Percentiles rank a stretch among this genome's conserved stretches.
These are phyloP conservation scores for Evernia prunastri DNA, from an alignment of 495 filamentous ascomycete genomes.

Conservation along the genomic window DNA sequence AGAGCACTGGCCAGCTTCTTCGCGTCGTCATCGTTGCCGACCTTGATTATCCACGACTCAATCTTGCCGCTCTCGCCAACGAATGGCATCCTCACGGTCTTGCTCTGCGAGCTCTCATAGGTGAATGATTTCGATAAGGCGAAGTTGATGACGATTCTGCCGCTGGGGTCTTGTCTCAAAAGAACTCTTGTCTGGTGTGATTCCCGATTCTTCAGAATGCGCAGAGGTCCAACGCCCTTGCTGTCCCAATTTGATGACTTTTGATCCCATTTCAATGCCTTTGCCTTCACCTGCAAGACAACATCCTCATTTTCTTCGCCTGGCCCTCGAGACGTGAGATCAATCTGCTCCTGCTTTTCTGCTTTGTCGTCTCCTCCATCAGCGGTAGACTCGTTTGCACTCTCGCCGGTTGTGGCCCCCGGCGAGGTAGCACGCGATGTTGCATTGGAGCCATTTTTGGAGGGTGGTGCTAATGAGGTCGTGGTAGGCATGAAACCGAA, in stretches of 20 bases:
- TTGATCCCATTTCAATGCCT: slow-evolving; percentile 49
- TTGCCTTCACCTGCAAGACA: slow-evolving; percentile 56
- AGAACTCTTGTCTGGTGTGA: slow-evolving; percentile 58
- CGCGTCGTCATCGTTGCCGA: slow-evolving; percentile 24
- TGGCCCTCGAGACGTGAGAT: slow-evolving; percentile 54
- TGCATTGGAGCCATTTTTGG: slow-evolving; percentile 30
- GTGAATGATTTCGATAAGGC: slow-evolving; percentile 49
- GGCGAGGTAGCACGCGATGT: slow-evolving; percentile 58
- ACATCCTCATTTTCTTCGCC: slow-evolving; percentile 67
- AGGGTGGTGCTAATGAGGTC: slow-evolving; percentile 35
- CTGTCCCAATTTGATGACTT: slow-evolving; percentile 48
- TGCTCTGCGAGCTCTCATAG: slow-evolving; percentile 36
- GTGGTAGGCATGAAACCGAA: slow-evolving; percentile 36
- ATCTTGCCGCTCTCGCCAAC: slow-evolving; percentile 16
- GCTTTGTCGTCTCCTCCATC: slow-evolving; percentile 40
- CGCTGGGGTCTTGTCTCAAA: slow-evolving; percentile 61
- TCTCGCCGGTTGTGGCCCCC: slow-evolving; percentile 51
- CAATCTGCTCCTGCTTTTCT: slow-evolving; percentile 50
- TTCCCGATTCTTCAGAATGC: slow-evolving; percentile 59
- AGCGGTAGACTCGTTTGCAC: slow-evolving; percentile 37
- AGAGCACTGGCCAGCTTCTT: slow-evolving; percentile 15
- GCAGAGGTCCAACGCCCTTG: slow-evolving; percentile 58
- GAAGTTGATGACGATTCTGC: slow-evolving; percentile 63
- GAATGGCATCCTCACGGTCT: slow-evolving; percentile 17
- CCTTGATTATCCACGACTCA: slow-evolving; percentile 17